Evolutionary conservation across 177 flowering plant genomes (phyloP).

Genomic region (Vitis hybrid): DNA sequence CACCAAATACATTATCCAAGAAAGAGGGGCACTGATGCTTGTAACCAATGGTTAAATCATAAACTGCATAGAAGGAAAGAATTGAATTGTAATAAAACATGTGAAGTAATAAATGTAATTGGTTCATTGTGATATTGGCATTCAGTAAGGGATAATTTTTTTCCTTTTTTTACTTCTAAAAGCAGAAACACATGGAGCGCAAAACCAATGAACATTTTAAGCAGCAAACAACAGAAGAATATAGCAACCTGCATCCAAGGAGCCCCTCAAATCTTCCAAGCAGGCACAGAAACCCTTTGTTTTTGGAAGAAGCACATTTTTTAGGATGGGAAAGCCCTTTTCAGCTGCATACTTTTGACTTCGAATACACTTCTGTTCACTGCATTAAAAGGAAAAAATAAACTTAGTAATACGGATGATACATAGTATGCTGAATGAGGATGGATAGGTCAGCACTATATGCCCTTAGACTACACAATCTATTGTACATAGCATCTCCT

Average conservation of each 20-base stretch:
- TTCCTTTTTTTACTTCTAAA: too few relatives aligned
- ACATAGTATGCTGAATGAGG: too few relatives aligned
- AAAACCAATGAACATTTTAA: background rate
- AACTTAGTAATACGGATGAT: background rate
- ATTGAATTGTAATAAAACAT: background rate
- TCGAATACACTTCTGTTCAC: constrained; percentile 74
- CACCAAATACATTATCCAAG: constrained; percentile 88
- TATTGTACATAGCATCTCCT: background rate
- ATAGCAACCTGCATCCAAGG: constrained; percentile 78
- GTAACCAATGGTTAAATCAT: constrained; percentile 86
- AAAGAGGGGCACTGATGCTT: constrained; percentile 70
- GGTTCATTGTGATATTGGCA: background rate
- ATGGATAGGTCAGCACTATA: too few relatives aligned
- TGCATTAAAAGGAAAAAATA: constrained; percentile 22
- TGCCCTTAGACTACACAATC: too few relatives aligned
- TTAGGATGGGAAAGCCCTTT: constrained; percentile 70
- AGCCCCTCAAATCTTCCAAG: constrained; percentile 54
- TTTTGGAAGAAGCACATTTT: constrained; percentile 83
- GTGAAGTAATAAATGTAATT: background rate
- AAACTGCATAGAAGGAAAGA: constrained; percentile 52
- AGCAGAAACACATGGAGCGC: too few relatives aligned
- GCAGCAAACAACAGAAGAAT: background rate
- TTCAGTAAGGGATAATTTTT: too few relatives aligned
- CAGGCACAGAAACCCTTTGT: constrained; percentile 76
- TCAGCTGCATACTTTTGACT: constrained; percentile 73